Evolutionary conservation across 164 flowering plant species (phyloP).

Genomic region (Berberis thunbergii): DNA sequence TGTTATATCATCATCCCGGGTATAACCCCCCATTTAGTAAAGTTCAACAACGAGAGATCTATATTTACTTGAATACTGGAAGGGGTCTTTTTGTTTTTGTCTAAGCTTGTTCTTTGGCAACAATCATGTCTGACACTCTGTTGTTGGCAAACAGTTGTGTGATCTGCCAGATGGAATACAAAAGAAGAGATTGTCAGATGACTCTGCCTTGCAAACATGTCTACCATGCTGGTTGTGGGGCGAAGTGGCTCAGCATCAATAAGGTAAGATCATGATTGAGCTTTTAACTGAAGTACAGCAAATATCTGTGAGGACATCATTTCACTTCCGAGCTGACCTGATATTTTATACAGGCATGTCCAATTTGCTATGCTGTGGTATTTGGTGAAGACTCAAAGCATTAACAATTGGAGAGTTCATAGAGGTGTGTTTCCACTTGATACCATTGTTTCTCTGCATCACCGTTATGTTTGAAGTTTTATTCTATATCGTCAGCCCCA

Average conservation of each 20-base stretch:
- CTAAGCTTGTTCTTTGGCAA: no score
- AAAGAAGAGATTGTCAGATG: conserved; percentile 53
- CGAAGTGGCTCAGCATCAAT: conserved; percentile 83
- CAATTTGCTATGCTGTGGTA: conserved; percentile 71
- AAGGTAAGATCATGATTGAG: conserved; percentile 39
- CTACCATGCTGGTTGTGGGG: conserved; percentile 62
- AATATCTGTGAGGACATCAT: neutral
- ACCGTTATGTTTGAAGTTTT: no score
- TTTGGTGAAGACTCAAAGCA: conserved; percentile 27
- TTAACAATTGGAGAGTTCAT: neutral
- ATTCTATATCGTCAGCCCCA: no score
- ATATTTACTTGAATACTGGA: no score
- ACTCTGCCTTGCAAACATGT: conserved; percentile 79
- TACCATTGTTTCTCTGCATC: no score
- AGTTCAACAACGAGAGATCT: no score
- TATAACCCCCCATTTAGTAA: no score
- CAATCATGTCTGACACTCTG: neutral
- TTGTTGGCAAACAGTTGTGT: conserved; percentile 50
- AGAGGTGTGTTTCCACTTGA: no score
- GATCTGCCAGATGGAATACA: conserved; percentile 87
- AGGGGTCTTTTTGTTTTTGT: no score
- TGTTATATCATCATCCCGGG: no score
- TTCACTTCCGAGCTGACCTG: neutral
- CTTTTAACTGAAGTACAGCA: neutral
- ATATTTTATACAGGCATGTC: conserved; percentile 47